Evolutionary conservation across 2,329 filamentous ascomycete species (phyloP).

Genomic region (Alternaria infectoria): DNA sequence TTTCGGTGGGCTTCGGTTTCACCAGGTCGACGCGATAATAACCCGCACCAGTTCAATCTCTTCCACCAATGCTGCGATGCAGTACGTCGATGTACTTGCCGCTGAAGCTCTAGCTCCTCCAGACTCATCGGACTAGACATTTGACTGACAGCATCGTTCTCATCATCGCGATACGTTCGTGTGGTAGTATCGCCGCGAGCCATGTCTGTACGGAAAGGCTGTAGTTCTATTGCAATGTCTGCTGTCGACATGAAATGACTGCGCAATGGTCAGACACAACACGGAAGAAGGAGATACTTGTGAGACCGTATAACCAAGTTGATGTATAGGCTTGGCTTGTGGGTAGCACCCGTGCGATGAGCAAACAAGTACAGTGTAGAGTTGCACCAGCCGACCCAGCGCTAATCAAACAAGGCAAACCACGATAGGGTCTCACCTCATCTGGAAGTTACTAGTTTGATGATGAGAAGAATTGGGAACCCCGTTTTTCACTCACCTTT

Average conservation of each 20-base stretch:
- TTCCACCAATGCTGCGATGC: slow-evolving; percentile 4
- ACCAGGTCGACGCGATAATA: not conserved
- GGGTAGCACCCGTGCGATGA: not conserved
- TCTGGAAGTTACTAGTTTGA: not conserved
- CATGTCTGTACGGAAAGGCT: slow-evolving; percentile 4
- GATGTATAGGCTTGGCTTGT: not conserved
- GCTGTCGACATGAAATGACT: slow-evolving; percentile 2
- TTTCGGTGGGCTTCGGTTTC: not conserved
- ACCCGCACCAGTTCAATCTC: slow-evolving; percentile 1
- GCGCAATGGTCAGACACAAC: not conserved
- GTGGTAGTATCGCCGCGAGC: not conserved
- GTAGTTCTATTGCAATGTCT: slow-evolving; percentile 6
- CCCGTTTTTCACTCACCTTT: not conserved
- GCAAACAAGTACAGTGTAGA: not conserved
- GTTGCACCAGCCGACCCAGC: not conserved
- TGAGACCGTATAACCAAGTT: not conserved
- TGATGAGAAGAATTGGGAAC: not conserved
- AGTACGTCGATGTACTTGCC: slow-evolving; percentile 10
- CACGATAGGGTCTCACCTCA: not conserved
- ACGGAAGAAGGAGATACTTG: not conserved
- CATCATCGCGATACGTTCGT: slow-evolving; percentile 13
- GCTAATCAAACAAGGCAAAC: not conserved
- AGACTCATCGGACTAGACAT: slow-evolving; percentile 5
- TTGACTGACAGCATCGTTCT: slow-evolving; percentile 15
- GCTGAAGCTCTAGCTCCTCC: slow-evolving; percentile 4